Evolutionary conservation across 306 rosid genomes (phyloP).

Genomic region (Carpinus viminea): DNA sequence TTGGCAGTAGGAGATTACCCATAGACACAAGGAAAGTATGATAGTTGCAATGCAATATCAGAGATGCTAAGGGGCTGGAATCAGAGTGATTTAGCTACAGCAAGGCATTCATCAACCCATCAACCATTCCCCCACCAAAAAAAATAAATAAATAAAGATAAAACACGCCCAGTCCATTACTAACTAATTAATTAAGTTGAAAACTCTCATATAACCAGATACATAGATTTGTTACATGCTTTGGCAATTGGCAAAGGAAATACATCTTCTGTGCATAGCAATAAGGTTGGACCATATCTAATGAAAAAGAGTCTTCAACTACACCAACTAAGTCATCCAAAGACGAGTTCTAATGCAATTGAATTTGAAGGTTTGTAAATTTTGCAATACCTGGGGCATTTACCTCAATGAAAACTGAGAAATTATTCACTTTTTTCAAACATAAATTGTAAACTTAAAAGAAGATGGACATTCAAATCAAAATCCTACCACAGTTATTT

Average conservation of each 20-base stretch:
- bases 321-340: background rate
- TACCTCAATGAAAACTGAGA: background rate
- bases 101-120: background rate
- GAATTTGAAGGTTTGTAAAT: background rate
- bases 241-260: background rate
- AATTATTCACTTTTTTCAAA: background rate
- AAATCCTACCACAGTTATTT: conserved; percentile 1
- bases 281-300: background rate
- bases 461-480: background rate
- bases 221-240: background rate
- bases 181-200: background rate
- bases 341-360: background rate
- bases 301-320: background rate
- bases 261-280: background rate
- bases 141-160: background rate
- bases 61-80: background rate
- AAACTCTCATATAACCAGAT: background rate
- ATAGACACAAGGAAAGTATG: background rate
- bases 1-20: background rate
- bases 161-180: background rate
- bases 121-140: background rate
- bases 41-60: background rate
- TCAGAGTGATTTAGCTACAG: background rate
- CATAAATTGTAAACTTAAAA: background rate
- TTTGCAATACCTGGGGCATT: background rate